These are phyloP conservation scores for Peronospora destructor DNA, from an alignment of 352 stramenopile species.

Conservation along the genomic window DNA sequence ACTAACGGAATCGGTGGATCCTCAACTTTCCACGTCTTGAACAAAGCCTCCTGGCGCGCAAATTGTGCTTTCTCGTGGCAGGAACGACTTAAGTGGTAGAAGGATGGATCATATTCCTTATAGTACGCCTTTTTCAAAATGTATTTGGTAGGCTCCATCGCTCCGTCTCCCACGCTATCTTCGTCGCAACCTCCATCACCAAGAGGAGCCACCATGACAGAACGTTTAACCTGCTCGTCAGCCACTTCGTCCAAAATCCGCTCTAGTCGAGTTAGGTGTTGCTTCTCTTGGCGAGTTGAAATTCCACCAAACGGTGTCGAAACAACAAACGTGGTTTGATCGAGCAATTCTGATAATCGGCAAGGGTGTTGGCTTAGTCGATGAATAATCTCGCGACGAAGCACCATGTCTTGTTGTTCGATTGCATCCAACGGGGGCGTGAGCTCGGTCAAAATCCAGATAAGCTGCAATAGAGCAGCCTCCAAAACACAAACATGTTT, in stretches of 20 bases:
- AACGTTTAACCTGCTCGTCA: conserved; percentile 54
- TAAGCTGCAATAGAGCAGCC: conserved; percentile 71
- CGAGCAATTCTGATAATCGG: conserved; percentile 62
- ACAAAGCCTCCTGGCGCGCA: conserved; percentile 70
- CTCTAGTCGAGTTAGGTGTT: conserved; percentile 57
- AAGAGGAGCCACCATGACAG: conserved; percentile 29
- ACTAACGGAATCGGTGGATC: conserved; percentile 65
- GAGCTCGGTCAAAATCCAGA: conserved; percentile 84
- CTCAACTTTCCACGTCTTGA: conserved; percentile 72
- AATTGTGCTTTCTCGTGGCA: conserved; percentile 77
- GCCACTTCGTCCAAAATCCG: conserved; percentile 65
- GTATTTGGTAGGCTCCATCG: conserved; percentile 72
- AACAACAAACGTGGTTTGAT: conserved; percentile 73
- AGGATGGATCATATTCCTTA: conserved; percentile 74
- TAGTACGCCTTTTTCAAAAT: conserved; percentile 72
- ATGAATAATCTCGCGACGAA: conserved; percentile 86
- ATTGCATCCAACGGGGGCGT: conserved; percentile 57
- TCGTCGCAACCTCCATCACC: conserved; percentile 29
- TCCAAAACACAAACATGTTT: conserved; percentile 69
- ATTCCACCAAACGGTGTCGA: conserved; percentile 61
- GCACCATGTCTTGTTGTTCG: conserved; percentile 47
- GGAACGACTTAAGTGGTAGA: conserved; percentile 70
- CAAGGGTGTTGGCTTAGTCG: conserved; percentile 67
- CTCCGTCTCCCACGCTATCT: conserved; percentile 29
- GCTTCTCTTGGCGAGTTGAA: conserved; percentile 51